Evolutionary conservation across 768 basidiomycete genomes (phyloP), one percentile per base, ranked within the genome.

Genomic region (Leccinum obscurum): DNA sequence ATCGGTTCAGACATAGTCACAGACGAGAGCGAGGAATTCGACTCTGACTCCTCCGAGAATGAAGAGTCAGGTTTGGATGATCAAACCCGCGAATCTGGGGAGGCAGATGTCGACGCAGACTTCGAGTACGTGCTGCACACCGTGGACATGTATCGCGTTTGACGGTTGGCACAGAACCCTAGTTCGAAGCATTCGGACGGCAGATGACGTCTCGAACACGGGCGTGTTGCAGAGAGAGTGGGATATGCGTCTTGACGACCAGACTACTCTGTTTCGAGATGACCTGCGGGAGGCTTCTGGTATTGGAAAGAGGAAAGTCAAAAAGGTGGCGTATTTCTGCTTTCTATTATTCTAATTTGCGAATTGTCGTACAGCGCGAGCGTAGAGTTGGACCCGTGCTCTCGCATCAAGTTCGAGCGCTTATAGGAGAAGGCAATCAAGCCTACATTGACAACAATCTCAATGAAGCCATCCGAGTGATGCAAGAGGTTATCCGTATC

Each of bases 401-500:
- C 52, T 64, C 63, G 7, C 63, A 64, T 50, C 63, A 64, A n/a
- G 63, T 64, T 56, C 61, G 63, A 28, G 41, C 61, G 3, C 22
- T 64, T 26, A 85, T 98, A 54, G 93, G 93, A 28, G 86, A 89
- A 57, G 95, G 92, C 22, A 95, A 95, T 69, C 85, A 90, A 67
- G 89, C 90, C 3, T 97, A 92, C 72, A 84, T 95, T 54, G 85
- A 89, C 66, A 83, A 78, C 61, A 75, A 92, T 57, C 76, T 86
- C 9, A 75, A 79, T 3, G 81, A 88, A 64, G 88, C 93, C 1
- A 86, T 93, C 37, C 83, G 85, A 20, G 81, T 88, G 26, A 91
- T 95, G 84, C 87, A 89, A 70, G 93, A 98, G 69, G 92, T 97
- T 64, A 93, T 99, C 56, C 85, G 93, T 9, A 92, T 95, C 58